Base-by-base conservation (phyloP, 129 eudicot species). In the Heracleum sosnowskyi region DNA sequence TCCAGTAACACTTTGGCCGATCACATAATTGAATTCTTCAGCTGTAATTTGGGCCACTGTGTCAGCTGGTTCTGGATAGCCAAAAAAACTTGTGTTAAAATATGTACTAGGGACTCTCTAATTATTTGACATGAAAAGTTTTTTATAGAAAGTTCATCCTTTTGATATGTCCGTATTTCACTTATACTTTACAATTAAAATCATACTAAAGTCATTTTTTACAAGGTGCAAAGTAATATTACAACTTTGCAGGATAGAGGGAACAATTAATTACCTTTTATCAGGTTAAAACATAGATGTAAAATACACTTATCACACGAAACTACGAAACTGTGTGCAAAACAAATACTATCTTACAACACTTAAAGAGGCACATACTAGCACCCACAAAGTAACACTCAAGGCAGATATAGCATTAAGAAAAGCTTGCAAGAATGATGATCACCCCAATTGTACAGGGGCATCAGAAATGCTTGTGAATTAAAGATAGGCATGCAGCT, bases 1-100 rank as follows among this genome's bases (percentile, higher is more conserved):
- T 11, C 97, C 98, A 46, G 83, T 79, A 71, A 95, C 84, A 28
- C 64, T 83, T 81, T 88, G 90, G 24, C 97, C 96, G 36, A 68
- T n/a, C 76, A 86, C 82, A 79, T 85, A 95, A 79, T 69, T 86
- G 76, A 91, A 89, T 9, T 89, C 88, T 79, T 86, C 83, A 35
- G 80, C 26, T 47, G 35, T 11, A 26, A 68, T 62, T 57, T 20
- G 35, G 33, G 69, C 80, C 57, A 44, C 76, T 33, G 26, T 33
- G 4, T 83, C 89, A 55, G 0, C 40, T 24, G 81, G 82, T 34
- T 79, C 87, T 87, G 84, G 22, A 80, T 46, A 60, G 29, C n/a
- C 51, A 20, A 29, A 40, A 39, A 64, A 26, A 69, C 45, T 76
- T 46, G 22, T 39, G 36, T 60, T 39, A 49, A 49, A 46, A 33